These are phyloP conservation scores for Ceriops decandra DNA, from an alignment of 345 rosid species.

Conservation along the genomic window DNA sequence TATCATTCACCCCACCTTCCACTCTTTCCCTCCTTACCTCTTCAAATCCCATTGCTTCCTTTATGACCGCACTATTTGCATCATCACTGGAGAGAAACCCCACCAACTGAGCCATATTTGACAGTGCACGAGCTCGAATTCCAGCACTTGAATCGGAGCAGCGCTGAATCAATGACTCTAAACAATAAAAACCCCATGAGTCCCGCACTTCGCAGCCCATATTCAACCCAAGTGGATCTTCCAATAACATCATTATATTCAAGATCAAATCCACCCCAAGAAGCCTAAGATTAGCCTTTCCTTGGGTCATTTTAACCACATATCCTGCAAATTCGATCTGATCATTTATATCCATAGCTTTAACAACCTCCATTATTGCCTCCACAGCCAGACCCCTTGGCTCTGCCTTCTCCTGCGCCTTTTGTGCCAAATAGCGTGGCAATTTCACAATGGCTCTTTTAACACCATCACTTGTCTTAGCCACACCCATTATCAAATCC, in stretches of 20 bases:
- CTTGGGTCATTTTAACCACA: slow-evolving; percentile 63
- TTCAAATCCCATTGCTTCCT: slow-evolving; percentile 47
- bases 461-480: slow-evolving; percentile 38
- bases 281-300: slow-evolving; percentile 63
- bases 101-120: slow-evolving; percentile 72
- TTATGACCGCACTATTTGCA: slow-evolving; percentile 41
- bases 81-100: slow-evolving; percentile 53
- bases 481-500: slow-evolving; percentile 33
- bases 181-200: slow-evolving; percentile 58
- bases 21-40: slow-evolving; percentile 28
- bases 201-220: slow-evolving; percentile 24
- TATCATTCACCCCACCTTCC: slow-evolving; percentile 43
- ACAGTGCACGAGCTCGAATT: slow-evolving; percentile 77
- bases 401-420: slow-evolving; percentile 92
- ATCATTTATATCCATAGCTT: slow-evolving; percentile 46
- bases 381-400: slow-evolving; percentile 78
- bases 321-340: slow-evolving; percentile 53
- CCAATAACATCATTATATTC: slow-evolving; percentile 44
- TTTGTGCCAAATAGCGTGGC: slow-evolving; percentile 59
- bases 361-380: slow-evolving; percentile 67
- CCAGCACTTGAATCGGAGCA: slow-evolving; percentile 58
- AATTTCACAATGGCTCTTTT: slow-evolving; percentile 57
- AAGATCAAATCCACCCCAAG: slow-evolving; percentile 80
- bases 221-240: slow-evolving; percentile 42
- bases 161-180: slow-evolving; percentile 62